Conservation (phyloP, 202 grass and related monocot genomes). For the Panicum hallii region DNA sequence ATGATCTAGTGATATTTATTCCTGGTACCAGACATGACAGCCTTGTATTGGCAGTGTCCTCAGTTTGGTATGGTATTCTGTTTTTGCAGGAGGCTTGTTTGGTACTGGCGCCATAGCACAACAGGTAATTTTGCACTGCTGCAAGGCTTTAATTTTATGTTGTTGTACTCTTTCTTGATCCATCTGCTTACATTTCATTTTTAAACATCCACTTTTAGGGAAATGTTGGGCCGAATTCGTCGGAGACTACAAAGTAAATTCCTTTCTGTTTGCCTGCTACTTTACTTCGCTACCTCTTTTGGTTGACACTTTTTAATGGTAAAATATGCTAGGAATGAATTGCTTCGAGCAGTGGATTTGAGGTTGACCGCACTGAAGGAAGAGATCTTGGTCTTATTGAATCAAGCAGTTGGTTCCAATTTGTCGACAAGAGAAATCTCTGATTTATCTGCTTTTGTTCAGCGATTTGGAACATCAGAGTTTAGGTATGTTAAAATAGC, state of each 20-base stretch:
- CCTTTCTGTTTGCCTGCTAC: conserved; percentile 25
- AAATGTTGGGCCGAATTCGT: conserved; percentile 70
- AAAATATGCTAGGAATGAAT: conserved; percentile 79
- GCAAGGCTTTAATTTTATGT: conserved; percentile 13
- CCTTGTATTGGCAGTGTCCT: conserved; percentile 24
- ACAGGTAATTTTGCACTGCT: conserved; percentile 62
- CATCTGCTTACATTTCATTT: conserved; percentile 38
- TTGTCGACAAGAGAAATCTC: conserved; percentile 69
- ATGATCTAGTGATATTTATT: conserved; percentile 8
- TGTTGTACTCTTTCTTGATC: conserved; percentile 43
- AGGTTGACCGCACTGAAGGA: conserved; percentile 87
- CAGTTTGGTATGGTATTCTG: conserved; percentile 30
- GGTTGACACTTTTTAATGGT: conserved; percentile 43
- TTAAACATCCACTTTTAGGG: conserved; percentile 58
- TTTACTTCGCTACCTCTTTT: conserved; percentile 41
- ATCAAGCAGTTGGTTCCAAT: conserved; percentile 59
- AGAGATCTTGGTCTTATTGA: conserved; percentile 68
- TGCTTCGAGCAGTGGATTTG: conserved; percentile 87
- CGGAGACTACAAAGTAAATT: conserved; percentile 88
- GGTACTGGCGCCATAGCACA: conserved; percentile 54
- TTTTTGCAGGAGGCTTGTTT: conserved; percentile 67
- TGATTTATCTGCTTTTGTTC: conserved; percentile 76
- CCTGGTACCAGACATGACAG: neutral
- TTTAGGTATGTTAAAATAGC: conserved; percentile 66
- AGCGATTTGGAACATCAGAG: conserved; percentile 81